Evolutionary conservation across 73 alveolate genomes (phyloP).

Genomic region (Tetrahymena malaccensis): DNA sequence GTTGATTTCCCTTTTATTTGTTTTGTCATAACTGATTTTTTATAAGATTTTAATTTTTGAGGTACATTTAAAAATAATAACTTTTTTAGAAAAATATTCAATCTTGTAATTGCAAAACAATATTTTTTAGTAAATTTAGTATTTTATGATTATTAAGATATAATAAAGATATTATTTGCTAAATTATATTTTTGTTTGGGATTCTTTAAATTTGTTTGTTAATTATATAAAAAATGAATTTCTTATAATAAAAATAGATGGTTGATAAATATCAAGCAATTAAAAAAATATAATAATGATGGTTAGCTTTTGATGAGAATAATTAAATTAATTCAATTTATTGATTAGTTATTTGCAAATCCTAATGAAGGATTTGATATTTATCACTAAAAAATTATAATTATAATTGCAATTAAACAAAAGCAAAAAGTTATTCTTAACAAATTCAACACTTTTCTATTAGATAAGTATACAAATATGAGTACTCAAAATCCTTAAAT

Average conservation of each 20-base stretch:
- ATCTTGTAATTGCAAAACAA: no score
- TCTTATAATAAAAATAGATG: background rate
- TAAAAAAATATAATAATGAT: background rate
- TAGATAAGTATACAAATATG: background rate
- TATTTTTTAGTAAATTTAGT: no score
- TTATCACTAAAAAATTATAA: background rate
- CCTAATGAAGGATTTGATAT: background rate
- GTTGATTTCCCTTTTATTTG: no score
- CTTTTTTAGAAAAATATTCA: no score
- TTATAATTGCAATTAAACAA: background rate
- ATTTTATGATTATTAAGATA: no score
- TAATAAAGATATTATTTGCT: background rate
- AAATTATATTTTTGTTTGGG: background rate
- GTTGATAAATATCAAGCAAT: background rate
- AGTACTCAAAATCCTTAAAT: background rate
- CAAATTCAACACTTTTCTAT: background rate
- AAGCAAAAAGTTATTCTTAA: background rate
- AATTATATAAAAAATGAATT: background rate
- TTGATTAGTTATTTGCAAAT: background rate
- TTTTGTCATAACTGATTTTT: no score
- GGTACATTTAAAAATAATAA: no score
- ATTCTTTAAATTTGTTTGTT: no score
- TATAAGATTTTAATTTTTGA: no score
- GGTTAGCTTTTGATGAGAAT: background rate
- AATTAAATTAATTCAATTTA: background rate